Conservation (phyloP, 106 monocot genomes). For the Narthecium ossifragum region DNA sequence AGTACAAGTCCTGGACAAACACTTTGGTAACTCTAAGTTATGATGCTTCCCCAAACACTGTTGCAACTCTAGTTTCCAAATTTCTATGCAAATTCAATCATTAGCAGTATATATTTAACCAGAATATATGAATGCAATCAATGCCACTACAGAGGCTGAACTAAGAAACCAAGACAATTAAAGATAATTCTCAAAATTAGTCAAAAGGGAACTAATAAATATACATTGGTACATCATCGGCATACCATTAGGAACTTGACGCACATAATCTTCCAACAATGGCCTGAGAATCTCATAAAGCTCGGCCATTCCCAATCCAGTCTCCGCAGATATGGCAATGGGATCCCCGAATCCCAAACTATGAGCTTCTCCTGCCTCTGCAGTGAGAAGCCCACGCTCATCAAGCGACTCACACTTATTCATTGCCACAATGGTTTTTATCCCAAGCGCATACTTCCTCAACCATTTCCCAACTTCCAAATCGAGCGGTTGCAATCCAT, state of each 20-base stretch:
- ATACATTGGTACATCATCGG: no score
- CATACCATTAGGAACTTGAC: slow-evolving; percentile 49
- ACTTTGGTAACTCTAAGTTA: no score
- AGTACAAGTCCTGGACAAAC: no score
- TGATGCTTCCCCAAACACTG: no score
- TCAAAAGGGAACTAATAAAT: no score
- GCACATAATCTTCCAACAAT: slow-evolving; percentile 69
- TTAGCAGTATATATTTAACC: no score
- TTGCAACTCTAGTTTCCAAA: no score
- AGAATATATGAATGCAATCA: no score
- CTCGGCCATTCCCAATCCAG: slow-evolving; percentile 92
- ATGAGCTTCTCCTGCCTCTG: slow-evolving; percentile 77
- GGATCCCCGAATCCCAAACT: slow-evolving; percentile 93
- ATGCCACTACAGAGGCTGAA: no score
- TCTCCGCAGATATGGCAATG: slow-evolving; percentile 96
- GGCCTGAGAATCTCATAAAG: slow-evolving; percentile 81
- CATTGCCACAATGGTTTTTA: slow-evolving; percentile 72
- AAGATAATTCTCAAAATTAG: no score
- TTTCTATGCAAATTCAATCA: no score
- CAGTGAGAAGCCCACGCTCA: slow-evolving; percentile 54
- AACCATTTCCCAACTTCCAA: slow-evolving; percentile 89
- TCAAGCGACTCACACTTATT: slow-evolving; percentile 95
- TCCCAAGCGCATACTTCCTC: slow-evolving; percentile 75
- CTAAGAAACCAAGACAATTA: no score
- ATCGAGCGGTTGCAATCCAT: slow-evolving; percentile 92